Evolutionary conservation across 345 rosid genomes (phyloP).

Genomic region (Eutrema japonicum): DNA sequence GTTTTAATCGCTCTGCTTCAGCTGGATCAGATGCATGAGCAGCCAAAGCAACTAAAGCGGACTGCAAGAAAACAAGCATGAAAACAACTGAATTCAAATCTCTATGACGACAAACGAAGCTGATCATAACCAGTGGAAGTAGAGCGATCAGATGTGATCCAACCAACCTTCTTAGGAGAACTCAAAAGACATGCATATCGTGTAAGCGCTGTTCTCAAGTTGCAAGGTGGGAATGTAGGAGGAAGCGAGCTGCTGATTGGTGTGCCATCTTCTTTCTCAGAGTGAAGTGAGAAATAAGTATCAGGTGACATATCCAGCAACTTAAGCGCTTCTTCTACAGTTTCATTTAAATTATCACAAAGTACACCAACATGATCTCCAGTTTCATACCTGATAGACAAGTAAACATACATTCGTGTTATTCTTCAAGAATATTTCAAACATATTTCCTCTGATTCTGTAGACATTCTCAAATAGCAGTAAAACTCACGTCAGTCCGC

Average conservation of each 20-base stretch:
- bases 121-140: background rate
- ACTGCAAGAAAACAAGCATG: conserved; percentile 56
- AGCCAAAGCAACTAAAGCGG: conserved; percentile 87
- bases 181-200: conserved; percentile 85
- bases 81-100: conserved; percentile 24
- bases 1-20: conserved; percentile 79
- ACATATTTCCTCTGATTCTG: background rate
- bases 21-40: conserved; percentile 93
- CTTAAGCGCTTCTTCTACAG: conserved; percentile 83
- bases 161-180: conserved; percentile 88
- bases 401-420: conserved; percentile 20
- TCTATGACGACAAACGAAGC: background rate
- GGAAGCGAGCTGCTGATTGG: conserved; percentile 82
- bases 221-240: conserved; percentile 85
- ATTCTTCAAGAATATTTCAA: background rate
- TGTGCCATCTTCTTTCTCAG: conserved; percentile 90
- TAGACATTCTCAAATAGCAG: conserved; percentile 8
- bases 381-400: conserved; percentile 73
- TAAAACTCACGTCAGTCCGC: conserved; percentile 79
- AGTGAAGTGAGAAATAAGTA: conserved; percentile 79
- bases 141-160: background rate
- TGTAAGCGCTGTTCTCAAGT: conserved; percentile 78
- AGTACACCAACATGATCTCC: conserved; percentile 80
- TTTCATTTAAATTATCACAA: conserved; percentile 72
- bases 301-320: conserved; percentile 78